These are phyloP conservation scores for Hansenula sp. DNA, from an alignment of 1,139 yeast genomes.

Conservation along the genomic window DNA sequence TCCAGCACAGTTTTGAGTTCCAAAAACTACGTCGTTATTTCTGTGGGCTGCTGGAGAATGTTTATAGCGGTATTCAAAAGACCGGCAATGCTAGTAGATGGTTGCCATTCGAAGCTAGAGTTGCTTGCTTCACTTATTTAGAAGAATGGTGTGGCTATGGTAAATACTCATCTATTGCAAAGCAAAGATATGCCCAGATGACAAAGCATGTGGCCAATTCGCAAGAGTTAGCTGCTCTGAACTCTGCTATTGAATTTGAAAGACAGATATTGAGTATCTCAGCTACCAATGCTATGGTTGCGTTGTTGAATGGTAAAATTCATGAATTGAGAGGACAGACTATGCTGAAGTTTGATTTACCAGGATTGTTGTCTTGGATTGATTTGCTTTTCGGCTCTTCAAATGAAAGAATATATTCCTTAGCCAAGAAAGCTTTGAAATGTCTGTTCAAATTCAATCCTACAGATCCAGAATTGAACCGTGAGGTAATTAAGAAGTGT, in stretches of 20 bases:
- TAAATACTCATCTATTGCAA: slow-evolving; percentile 52
- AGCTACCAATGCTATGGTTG: slow-evolving; percentile 80
- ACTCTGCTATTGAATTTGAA: slow-evolving; percentile 84
- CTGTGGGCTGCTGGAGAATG: slow-evolving; percentile 70
- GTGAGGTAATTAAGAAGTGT: slow-evolving; percentile 66
- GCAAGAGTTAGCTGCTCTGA: slow-evolving; percentile 49
- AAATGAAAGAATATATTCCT: slow-evolving; percentile 53
- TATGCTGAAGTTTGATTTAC: slow-evolving; percentile 64
- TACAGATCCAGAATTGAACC: slow-evolving; percentile 51
- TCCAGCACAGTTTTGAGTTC: slow-evolving; percentile 67
- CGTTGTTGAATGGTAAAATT: slow-evolving; percentile 66
- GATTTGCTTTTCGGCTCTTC: slow-evolving; percentile 61
- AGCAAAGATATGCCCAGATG: slow-evolving; percentile 68
- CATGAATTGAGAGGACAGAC: slow-evolving; percentile 44
- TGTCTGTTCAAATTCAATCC: slow-evolving; percentile 63
- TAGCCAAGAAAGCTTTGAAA: slow-evolving; percentile 71
- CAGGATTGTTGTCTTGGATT: slow-evolving; percentile 73
- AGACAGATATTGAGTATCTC: slow-evolving; percentile 67
- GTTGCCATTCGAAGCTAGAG: slow-evolving; percentile 83
- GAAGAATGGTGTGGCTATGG: slow-evolving; percentile 97
- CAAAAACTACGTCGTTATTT: slow-evolving; percentile 79
- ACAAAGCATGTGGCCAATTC: slow-evolving; percentile 37
- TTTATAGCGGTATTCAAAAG: slow-evolving; percentile 49
- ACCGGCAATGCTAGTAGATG: slow-evolving; percentile 41
- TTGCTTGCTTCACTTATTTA: slow-evolving; percentile 74